A percentile compares a stretch with the other conserved stretches of the same genome.
Evolutionary conservation across 2,329 filamentous ascomycete genomes (phyloP).

Genomic region (Sphaerulina vaccinii): DNA sequence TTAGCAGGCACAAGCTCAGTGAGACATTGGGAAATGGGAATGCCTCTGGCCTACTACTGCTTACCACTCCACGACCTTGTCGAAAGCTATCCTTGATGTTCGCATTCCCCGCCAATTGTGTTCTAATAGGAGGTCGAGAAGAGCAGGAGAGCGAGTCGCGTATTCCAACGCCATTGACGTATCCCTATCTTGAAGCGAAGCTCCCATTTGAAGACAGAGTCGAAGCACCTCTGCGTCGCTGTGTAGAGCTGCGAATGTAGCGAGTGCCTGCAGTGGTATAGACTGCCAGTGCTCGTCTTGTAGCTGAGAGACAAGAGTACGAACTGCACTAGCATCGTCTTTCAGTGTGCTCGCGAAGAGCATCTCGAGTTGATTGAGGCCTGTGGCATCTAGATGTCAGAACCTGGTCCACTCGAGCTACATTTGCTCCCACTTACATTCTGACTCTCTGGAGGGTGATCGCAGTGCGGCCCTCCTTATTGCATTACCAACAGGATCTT

Average conservation of each 20-base stretch:
- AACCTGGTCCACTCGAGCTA: too few relatives aligned
- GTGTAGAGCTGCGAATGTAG: conserved; percentile 19
- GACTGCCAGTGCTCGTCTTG: neutral
- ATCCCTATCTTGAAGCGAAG: conserved; percentile 18
- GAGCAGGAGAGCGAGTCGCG: conserved; percentile 9
- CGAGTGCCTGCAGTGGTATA: conserved; percentile 14
- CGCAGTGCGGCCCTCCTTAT: conserved; percentile 21
- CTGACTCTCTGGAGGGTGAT: conserved; percentile 6
- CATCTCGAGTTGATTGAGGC: conserved; percentile 4
- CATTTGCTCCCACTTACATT: neutral
- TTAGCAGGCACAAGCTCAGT: too few relatives aligned
- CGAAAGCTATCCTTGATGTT: conserved; percentile 14
- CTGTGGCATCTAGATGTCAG: too few relatives aligned
- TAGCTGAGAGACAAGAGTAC: conserved; percentile 5
- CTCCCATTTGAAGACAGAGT: conserved; percentile 16
- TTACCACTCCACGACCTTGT: conserved; percentile 19
- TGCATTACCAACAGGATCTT: conserved; percentile 23
- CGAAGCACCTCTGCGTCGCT: conserved; percentile 17
- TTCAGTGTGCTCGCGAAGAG: conserved; percentile 14
- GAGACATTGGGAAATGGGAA: too few relatives aligned
- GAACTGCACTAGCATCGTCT: conserved; percentile 15
- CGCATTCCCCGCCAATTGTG: conserved; percentile 20
- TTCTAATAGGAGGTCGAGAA: conserved; percentile 19
- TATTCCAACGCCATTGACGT: conserved; percentile 20
- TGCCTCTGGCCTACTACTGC: too few relatives aligned